Base-by-base conservation (phyloP, 371 early-diverging fungal species). In the Mucor saturninus region DNA sequence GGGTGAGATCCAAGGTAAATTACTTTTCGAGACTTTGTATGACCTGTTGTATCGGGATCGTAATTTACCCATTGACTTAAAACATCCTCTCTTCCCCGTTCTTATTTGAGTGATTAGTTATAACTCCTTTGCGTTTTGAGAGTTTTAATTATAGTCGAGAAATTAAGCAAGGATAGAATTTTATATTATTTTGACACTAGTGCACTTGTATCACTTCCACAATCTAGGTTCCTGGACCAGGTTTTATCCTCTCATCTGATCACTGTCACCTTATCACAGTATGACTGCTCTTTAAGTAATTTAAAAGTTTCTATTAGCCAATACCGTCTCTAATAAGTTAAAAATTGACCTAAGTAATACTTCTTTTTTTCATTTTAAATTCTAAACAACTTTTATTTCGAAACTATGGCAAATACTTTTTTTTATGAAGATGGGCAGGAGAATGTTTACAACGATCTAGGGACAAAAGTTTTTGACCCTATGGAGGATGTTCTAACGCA, bases 401-500 rank as follows among this genome's bases (percentile, higher is more conserved):
- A 35, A 35, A 35, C 35, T 35, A 56, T 56, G 43, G 30, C 26
- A 43, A 56, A 11, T 43, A 45, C 56, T 54, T 61, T 54, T 54
- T 54, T 54, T 43, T 61, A 61, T 30, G 56, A 63, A 51, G 56
- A 63, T 63, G 57, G 57, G 35, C 51, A 51, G 45, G 57, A 57
- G 35, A 63, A 57, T 54, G 54, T 60, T 58, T 65, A 58, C 54
- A 54, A 59, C 14, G 60, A 65, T 38, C 39, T 31, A 31, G 60
- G 60, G 37, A 51, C 42, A 65, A 65, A 52, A 65, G 60, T 56
- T 54, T 60, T 50, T 49, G 42, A 56, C 49, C 56, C 60, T 26
- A 35, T 60, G 65, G 60, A 65, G 51, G 56, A 43, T 49, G 43
- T 60, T 35, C 39, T 65, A 54, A 59, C 60, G 5, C n/a, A 65